Evolutionary conservation across 2,329 filamentous ascomycete species (phyloP), one percentile per base, ranked within the genome.

Genomic region (Hypomyces rosellus): DNA sequence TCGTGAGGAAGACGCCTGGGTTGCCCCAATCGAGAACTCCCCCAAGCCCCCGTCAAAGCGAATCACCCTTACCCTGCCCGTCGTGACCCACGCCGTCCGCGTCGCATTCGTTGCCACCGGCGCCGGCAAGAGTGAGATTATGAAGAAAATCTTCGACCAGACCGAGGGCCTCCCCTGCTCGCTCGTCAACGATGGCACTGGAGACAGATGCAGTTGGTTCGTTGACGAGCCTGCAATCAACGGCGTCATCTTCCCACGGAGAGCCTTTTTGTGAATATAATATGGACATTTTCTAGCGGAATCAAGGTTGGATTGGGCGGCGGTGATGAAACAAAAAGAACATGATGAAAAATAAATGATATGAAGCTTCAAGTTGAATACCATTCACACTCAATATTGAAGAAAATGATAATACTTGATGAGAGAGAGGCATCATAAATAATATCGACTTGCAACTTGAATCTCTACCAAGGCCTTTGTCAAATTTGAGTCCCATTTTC

Each of bases 121-220:
- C 9, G 86, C 66, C 3, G 86, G 85, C 47, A 99, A 99, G 82
- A 88, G 89, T 78, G 88, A 88, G 2, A 86, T 97, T 48, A 77
- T 97, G 80, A 93, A 89, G 78, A 75, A 88, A 65, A 96, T 97
- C 59, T 95, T 99, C 64, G 83, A 89, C 57, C 85, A 87, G 57
- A 84, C 85, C 8, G 84, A 84, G 2, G 84, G 81, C 34, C 74
- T 97, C 53, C 93, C 93, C 2, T 96, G 90, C 65, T 83, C 88
- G 1, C 75, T 97, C 57, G 85, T 99, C 62, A 99, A 99, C 67
- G 81, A 88, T 61, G 82, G 81, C 39, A 86, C 82, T 3, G 89
- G 88, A 41, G 90, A 96, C 57, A 86, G 89, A 61, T 89, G 90
- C 63, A 93, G 84, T 71, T 99, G 93, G 93, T 97, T 99, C 66